Evolutionary conservation across 129 eudicot species (phyloP).

Genomic region (Scalesia atractyloides): DNA sequence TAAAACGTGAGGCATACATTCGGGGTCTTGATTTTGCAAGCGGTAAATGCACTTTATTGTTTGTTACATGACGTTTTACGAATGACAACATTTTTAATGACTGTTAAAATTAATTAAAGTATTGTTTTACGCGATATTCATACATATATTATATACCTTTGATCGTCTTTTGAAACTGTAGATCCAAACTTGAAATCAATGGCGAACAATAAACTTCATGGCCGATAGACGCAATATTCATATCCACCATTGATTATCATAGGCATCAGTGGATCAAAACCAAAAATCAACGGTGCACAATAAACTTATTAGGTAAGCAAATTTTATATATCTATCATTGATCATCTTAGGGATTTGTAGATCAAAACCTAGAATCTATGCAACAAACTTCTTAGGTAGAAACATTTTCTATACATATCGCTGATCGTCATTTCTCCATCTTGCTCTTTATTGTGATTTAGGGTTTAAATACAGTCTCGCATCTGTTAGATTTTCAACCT

Average conservation of each 20-base stretch:
- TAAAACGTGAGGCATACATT: neutral
- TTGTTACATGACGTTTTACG: constrained; percentile 6
- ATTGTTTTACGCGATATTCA: neutral
- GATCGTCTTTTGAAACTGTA: neutral
- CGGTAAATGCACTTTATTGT: neutral
- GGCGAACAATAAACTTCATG: too few relatives aligned
- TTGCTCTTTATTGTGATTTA: constrained; percentile 4
- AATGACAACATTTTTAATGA: constrained; percentile 11
- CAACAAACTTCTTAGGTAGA: neutral
- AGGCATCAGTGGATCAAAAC: constrained; percentile 5
- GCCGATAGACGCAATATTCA: too few relatives aligned
- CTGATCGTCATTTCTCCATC: too few relatives aligned
- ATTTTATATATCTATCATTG: neutral
- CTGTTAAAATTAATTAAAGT: neutral
- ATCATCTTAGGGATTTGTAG: neutral
- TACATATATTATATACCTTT: neutral
- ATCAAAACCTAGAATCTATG: constrained; percentile 1
- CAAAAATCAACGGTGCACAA: neutral
- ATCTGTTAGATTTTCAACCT: neutral
- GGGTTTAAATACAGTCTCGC: neutral
- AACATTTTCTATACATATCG: too few relatives aligned
- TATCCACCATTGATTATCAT: neutral
- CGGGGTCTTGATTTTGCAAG: constrained; percentile 8
- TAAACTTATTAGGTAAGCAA: neutral
- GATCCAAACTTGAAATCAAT: too few relatives aligned